Base-by-base conservation (phyloP, 352 stramenopile species). In the Globisporangium spinosum region DNA sequence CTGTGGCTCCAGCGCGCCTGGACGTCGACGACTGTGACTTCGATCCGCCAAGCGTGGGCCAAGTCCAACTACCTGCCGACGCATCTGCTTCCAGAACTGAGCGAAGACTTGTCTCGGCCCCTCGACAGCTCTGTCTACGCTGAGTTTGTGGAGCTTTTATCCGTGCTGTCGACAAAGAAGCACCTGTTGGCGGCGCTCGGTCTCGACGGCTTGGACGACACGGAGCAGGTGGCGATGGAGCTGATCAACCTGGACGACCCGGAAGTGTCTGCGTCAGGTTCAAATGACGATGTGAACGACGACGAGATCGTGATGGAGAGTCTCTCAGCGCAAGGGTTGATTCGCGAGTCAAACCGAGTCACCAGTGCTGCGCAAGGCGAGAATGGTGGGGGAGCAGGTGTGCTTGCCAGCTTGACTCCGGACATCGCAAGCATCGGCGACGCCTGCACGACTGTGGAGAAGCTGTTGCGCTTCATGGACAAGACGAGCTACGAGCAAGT, bases 241-340 rank as follows among this genome's bases (percentile, higher is more conserved):
- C 60, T 85, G 25, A 59, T 82, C 34, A 70, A 72, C 27, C 79
- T 89, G 27, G 80, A 89, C 62, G 75, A 78, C 54, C 61, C 66
- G 1, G 78, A 89, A 27, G 43, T 51, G 43, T 51, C 43, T 51
- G 23, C 57, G 0, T 70, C 69, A 23, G 67, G 67, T 6, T 55
- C 58, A 27, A 65, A 55, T 32, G 45, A 35, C 38, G 64, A 64
- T 22, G 45, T 84, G 27, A 68, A 85, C 62, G 80, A 89, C 58
- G 80, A 89, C 55, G 80, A 87, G 59, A 89, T 89, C 29, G 78
- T 89, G 34, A 70, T 89, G 23, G 80, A 86, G 62, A 89, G 80
- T 60, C 69, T 89, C 59, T 81, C 80, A 29, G 65, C 79, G 1
- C 80, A 89, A 34, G 80, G 80, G 0, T 64, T 89, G 62, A 73